phyloP scores from a whole-genome alignment of 805 yeast species.

The Kurtzmaniella cleridarum region DNA sequence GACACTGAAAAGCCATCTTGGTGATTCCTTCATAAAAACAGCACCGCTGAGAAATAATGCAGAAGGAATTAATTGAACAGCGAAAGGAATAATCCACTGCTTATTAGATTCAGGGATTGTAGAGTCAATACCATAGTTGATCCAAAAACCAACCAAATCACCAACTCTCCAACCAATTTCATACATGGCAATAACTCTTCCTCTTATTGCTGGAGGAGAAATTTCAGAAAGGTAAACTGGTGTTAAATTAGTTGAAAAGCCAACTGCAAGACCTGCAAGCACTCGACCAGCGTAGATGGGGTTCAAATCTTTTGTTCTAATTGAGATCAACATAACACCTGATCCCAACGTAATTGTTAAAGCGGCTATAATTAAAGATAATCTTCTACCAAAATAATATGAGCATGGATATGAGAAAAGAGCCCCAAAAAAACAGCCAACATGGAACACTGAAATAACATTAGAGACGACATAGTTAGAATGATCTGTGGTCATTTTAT shows the following conservation, averaged over 20 bases:
- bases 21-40: slow-evolving; percentile 29
- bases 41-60: slow-evolving; percentile 29
- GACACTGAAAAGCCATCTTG: slow-evolving; percentile 31
- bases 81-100: slow-evolving; percentile 38
- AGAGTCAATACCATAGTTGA: slow-evolving; percentile 26
- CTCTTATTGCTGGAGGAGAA: slow-evolving; percentile 32
- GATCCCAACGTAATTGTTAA: slow-evolving; percentile 29
- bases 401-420: slow-evolving; percentile 31
- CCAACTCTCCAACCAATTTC: slow-evolving; percentile 38
- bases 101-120: slow-evolving; percentile 18
- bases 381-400: slow-evolving; percentile 27
- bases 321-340: slow-evolving; percentile 31
- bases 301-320: slow-evolving; percentile 20
- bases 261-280: slow-evolving; percentile 31
- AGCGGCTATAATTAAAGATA: slow-evolving; percentile 28
- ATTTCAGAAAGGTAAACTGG: slow-evolving; percentile 33
- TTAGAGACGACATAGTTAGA: slow-evolving; percentile 22
- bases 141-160: slow-evolving; percentile 36
- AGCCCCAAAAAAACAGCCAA: slow-evolving; percentile 37
- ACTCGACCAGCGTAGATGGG: slow-evolving; percentile 36
- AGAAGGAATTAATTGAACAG: slow-evolving; percentile 32
- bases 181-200: slow-evolving; percentile 25
- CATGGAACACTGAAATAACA: slow-evolving; percentile 35
- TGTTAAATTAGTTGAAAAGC: slow-evolving; percentile 30
- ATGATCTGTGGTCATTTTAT: slow-evolving; percentile 14